Evolutionary conservation across 352 stramenopile species (phyloP).

Genomic region (Globisporangium middletonii): DNA sequence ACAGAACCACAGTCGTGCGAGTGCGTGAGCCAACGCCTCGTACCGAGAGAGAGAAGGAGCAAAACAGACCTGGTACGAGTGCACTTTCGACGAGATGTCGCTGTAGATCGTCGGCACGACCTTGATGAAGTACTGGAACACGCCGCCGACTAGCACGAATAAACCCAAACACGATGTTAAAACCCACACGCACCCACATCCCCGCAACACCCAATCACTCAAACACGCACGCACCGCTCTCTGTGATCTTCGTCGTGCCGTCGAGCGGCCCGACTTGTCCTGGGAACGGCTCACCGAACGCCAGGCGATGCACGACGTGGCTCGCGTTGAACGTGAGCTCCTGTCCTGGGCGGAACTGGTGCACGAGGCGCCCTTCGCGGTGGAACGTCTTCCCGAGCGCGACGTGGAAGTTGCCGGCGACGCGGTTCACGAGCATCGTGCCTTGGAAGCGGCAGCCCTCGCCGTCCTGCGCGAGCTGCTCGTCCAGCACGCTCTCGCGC

Average conservation of each 20-base stretch:
- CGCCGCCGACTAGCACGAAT: constrained; percentile 24
- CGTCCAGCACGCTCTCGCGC: constrained; percentile 53
- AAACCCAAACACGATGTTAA: too few relatives aligned
- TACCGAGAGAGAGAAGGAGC: neutral
- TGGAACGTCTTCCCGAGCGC: constrained; percentile 78
- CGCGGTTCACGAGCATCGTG: constrained; percentile 82
- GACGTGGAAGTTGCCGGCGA: constrained; percentile 84
- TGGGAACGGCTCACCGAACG: constrained; percentile 54
- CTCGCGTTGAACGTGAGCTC: constrained; percentile 77
- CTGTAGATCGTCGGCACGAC: constrained; percentile 84
- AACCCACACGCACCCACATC: too few relatives aligned
- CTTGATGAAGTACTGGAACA: constrained; percentile 89
- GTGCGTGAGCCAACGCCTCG: neutral
- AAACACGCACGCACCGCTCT: constrained; percentile 5
- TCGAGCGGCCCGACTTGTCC: constrained; percentile 43
- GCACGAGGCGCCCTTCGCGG: constrained; percentile 65
- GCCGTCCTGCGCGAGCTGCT: constrained; percentile 67
- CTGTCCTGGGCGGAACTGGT: constrained; percentile 78
- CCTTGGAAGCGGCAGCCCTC: constrained; percentile 77
- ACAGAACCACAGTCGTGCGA: neutral
- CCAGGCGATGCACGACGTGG: constrained; percentile 73
- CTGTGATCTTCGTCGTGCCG: constrained; percentile 40
- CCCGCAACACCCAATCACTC: too few relatives aligned
- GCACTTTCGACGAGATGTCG: constrained; percentile 53
- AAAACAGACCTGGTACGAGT: constrained; percentile 52